Base-by-base conservation (phyloP, 2,329 filamentous ascomycete species). In the Tolypocladium ovalisporum region DNA sequence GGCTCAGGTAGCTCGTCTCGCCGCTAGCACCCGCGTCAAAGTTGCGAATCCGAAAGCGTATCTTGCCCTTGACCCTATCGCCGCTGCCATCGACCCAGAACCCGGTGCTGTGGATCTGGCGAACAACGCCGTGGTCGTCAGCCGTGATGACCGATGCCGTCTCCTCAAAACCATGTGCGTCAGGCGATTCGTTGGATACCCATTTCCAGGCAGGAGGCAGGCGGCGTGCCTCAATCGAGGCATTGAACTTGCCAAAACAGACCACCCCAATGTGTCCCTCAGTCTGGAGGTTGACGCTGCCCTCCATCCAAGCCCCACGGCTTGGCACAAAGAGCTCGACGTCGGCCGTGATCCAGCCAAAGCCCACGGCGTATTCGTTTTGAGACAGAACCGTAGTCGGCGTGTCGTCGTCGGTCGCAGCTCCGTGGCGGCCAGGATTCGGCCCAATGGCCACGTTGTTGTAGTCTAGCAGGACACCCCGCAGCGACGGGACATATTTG, bases 241-340 rank as follows among this genome's bases (percentile, higher is more conserved):
- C 89, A 64, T 94, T 96, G 79, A 97, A 97, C 62, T 90, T 84
- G 70, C 93, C 93, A 74, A 90, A 92, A 70, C 90, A 94, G 13
- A 95, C 84, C 3, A 97, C 82, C 24, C 93, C 92, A 8, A 99
- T 80, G 67, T 97, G 90, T 8, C 90, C 90, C 64, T 94, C 89
- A 53, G 88, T 93, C 68, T 96, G 90, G 35, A 97, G 78, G 66
- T 93, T 94, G 57, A 97, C 82, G 63, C 81, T 86, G 13, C 90
- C 94, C 63, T 92, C 86, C 67, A 97, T 81, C 72, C 81, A 84
- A 10, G 85, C 83, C 39, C 89, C 89, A 52, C 83, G 82, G 56
- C 80, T 77, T 0, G 94, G 93, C 36, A 87, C 82, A 69, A 96
- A 95, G 22, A 97, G 75, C 51, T 95, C 79, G 61, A 96, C 88